These are phyloP conservation scores for Colletotrichum echinochloae DNA, from an alignment of 2,329 filamentous ascomycete species.

Conservation along the genomic window DNA sequence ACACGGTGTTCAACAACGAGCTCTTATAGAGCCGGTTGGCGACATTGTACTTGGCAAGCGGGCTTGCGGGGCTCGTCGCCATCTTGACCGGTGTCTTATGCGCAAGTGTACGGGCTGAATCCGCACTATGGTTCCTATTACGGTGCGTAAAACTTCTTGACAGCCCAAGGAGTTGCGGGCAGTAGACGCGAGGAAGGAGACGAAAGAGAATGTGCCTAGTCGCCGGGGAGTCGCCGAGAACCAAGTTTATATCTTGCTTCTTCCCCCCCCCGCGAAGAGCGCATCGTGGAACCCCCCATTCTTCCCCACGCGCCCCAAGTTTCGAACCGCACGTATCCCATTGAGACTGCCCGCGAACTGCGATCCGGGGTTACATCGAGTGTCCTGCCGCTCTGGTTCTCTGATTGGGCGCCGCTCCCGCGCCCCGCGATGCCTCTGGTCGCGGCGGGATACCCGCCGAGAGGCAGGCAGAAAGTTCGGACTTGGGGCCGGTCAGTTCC, in stretches of 20 bases:
- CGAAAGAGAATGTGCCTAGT: too few species aligned
- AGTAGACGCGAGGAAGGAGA: too few species aligned
- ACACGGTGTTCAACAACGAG: slow-evolving; percentile 69
- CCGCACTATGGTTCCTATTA: background rate
- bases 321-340: slow-evolving; percentile 16
- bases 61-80: slow-evolving; percentile 12
- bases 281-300: background rate
- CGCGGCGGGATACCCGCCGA: background rate
- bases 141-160: background rate
- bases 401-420: slow-evolving; percentile 6
- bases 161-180: background rate
- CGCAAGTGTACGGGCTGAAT: too few species aligned
- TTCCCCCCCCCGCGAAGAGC: background rate
- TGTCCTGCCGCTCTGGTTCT: background rate
- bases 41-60: slow-evolving; percentile 46
- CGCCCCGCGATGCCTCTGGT: background rate
- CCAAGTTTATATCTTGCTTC: background rate
- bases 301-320: background rate
- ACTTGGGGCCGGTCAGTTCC: slow-evolving; percentile 5
- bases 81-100: background rate
- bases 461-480: slow-evolving; percentile 6
- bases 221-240: background rate
- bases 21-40: slow-evolving; percentile 67
- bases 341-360: background rate
- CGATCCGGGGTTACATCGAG: background rate